Base-by-base conservation (phyloP, 768 basidiomycete species). In the Chalciporus pseudorubinellus region DNA sequence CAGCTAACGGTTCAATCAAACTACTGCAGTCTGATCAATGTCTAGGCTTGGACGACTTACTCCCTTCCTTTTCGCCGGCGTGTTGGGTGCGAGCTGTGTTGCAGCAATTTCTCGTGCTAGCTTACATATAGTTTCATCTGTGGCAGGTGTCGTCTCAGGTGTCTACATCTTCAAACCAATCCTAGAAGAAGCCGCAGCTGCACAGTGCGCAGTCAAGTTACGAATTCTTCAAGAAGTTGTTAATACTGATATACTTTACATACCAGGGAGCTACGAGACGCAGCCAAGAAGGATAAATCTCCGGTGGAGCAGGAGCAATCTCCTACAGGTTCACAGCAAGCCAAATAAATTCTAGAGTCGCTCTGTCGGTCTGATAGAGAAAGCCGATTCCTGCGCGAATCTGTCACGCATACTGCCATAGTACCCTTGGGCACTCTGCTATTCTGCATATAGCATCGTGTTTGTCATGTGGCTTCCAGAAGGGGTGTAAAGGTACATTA, bases 161-260 rank as follows among this genome's bases (percentile, higher is more conserved):
- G 62, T 84, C 19, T 86, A 87, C 62, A 81, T 86, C 46, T 87
- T 87, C 70, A 76, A 78, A 59, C 84, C 84, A 22, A 39, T 72
- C 18, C 52, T 77, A 10, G 66, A 69, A 38, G 44, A 48, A 28
- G 52, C 36, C 6, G 20, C 21, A 40, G 42, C 52, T 24, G 43
- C 39, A 34, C 43, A 42, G 68, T 69, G 51, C 45, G 59, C 26
- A 16, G 11, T 41, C 39, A 21, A 33, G 21, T 29, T 3, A 24
- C 29, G 21, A 12, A 18, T 3, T 20, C 12, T 7, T 13, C 6
- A 31, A 28, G n/a, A 20, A 18, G 36, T 39, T 16, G 21, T 20
- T 29, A 7, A 33, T 19, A 16, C 40, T 51, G 40, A 57, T 47
- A 38, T 48, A 16, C 46, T 49, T 26, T 50, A 26, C 26, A 38